Evolutionary conservation across 108 stramenopile species (phyloP).

Genomic region (Nitzschia putrida): DNA sequence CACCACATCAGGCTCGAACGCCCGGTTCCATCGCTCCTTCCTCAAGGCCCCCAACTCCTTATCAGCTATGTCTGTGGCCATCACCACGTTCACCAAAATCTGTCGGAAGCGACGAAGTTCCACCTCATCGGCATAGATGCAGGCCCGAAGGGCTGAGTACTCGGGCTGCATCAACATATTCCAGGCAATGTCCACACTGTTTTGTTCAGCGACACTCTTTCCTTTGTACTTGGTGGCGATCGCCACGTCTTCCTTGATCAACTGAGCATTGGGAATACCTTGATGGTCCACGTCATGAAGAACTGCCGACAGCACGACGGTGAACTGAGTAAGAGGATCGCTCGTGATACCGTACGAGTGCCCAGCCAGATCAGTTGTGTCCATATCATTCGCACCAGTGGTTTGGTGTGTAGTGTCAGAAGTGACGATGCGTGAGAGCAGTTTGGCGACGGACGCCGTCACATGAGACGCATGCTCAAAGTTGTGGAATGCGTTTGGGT

Average conservation of each 20-base stretch:
- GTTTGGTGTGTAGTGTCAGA: background rate
- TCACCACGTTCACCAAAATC: conserved; percentile 50
- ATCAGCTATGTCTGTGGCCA: conserved; percentile 48
- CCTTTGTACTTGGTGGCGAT: conserved; percentile 55
- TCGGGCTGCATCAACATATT: conserved; percentile 26
- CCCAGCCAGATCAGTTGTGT: conserved; percentile 5
- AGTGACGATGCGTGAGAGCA: conserved; percentile 39
- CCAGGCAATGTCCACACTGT: conserved; percentile 51
- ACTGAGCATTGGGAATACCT: conserved; percentile 27
- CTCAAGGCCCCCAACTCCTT: conserved; percentile 8
- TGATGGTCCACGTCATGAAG: conserved; percentile 56
- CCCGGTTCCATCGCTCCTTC: background rate
- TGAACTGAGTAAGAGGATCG: conserved; percentile 49
- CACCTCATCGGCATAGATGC: conserved; percentile 25
- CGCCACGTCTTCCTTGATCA: conserved; percentile 19
- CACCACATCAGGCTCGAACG: background rate
- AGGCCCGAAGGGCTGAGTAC: conserved; percentile 25
- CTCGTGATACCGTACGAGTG: conserved; percentile 21
- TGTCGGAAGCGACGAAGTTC: conserved; percentile 49
- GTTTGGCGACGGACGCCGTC: conserved; percentile 30
- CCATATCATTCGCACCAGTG: background rate
- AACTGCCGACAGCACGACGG: conserved; percentile 53
- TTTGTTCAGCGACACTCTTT: conserved; percentile 49
- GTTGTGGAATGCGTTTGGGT: conserved; percentile 42
- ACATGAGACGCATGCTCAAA: conserved; percentile 53